Conservation (phyloP, 2,329 filamentous ascomycete species). For the Dendryphion nanum region DNA sequence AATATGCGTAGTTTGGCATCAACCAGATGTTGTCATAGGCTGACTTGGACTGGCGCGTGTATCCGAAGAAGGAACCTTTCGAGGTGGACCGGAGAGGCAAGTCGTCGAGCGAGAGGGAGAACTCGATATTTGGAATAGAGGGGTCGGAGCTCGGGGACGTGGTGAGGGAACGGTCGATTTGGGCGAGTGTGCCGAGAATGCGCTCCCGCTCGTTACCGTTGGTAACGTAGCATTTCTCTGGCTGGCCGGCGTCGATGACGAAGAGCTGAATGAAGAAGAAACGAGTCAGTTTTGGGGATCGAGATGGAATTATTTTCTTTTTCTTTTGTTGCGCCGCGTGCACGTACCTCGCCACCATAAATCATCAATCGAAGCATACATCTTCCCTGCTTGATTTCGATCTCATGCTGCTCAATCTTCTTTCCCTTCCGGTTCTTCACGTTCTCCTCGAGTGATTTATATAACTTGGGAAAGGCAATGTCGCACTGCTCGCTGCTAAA, state of each 20-base stretch:
- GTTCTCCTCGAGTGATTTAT: slow-evolving; percentile 26
- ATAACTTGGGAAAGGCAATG: slow-evolving; percentile 30
- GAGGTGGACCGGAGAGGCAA: slow-evolving; percentile 27
- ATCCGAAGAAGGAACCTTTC: slow-evolving; percentile 28
- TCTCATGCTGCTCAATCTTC: slow-evolving; percentile 27
- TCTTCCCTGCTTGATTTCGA: slow-evolving; percentile 26
- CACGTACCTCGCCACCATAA: slow-evolving; percentile 29
- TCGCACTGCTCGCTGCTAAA: slow-evolving; percentile 33
- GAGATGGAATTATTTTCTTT: background rate
- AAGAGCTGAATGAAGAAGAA: slow-evolving; percentile 26
- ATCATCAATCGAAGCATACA: slow-evolving; percentile 34
- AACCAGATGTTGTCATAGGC: slow-evolving; percentile 34
- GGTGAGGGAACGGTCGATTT: slow-evolving; percentile 30
- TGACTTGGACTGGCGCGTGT: slow-evolving; percentile 25
- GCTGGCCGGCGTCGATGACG: slow-evolving; percentile 28
- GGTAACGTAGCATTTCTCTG: slow-evolving; percentile 31
- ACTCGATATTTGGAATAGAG: slow-evolving; percentile 30
- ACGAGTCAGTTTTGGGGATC: background rate
- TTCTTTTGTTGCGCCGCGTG: background rate
- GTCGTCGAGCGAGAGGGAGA: slow-evolving; percentile 32
- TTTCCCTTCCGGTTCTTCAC: slow-evolving; percentile 23
- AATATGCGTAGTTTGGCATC: slow-evolving; percentile 37
- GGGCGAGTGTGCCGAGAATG: slow-evolving; percentile 32
- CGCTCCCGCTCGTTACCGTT: slow-evolving; percentile 36
- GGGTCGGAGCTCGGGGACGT: slow-evolving; percentile 26